Base-by-base conservation (phyloP, 1,284 basidiomycete genomes). In the Cryptococcus sp. region DNA sequence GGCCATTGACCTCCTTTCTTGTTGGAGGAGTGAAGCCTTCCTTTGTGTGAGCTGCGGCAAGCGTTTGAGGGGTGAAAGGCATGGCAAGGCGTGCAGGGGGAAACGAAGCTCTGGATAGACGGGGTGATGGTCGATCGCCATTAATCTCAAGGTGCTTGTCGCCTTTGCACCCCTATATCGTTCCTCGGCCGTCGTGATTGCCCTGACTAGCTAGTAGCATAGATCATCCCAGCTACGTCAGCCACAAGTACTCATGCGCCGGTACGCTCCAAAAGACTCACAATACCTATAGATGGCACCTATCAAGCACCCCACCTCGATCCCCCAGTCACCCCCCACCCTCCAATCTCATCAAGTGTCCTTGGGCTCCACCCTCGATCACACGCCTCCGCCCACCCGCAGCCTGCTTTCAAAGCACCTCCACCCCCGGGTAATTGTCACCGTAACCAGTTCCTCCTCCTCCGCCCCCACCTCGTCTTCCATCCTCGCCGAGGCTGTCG, bases 401-500 rank as follows among this genome's bases (percentile, higher is more conserved):
- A 45, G n/a, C n/a, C 24, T 40, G 15, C 28, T 39, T 46, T 28
- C 35, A 44, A 18, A 28, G 16, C 24, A 13, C 28, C 7, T 46
- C 21, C 21, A 24, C 24, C 33, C 3, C 42, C 43, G 46, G 4
- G 20, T 48, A 18, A 45, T 15, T 16, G 36, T 48, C 2, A 43
- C 21, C 15, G 50, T 36, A 15, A 43, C 53, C 18, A 33, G 21
- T 38, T 20, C 47, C 45, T 33, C 50, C 4, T 21, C 49, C 16
- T 21, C 35, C 49, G 38, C 50, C n/a, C 16, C 45, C 20, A 39
- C 54, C 28, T 38, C 46, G 4, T 50, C 45, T 16, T 50, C 47
- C 6, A 56, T 66, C 12, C 47, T 67, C 5, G 55, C 50, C 23
- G 36, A 50, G 46, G 65, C 63, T 23, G 62, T 56, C 1, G 65